A percentile compares a stretch with the other conserved stretches of the same genome.
Conservation (phyloP, 495 filamentous ascomycete genomes). For the Hypomontagnella monticulosa region DNA sequence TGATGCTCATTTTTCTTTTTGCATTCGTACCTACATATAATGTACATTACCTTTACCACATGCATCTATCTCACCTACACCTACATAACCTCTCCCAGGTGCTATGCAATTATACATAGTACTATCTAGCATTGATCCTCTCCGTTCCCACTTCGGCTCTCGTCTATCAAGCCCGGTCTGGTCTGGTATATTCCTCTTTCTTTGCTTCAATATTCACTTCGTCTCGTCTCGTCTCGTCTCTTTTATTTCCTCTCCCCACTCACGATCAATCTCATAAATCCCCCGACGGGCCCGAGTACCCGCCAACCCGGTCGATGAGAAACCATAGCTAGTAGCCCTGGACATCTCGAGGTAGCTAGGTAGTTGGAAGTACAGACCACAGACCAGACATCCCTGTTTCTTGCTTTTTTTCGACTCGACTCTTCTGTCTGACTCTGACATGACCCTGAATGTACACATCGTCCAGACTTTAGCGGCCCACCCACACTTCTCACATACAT, state of each 20-base stretch:
- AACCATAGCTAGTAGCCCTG: no score
- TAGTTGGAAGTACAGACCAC: slow-evolving; percentile 32
- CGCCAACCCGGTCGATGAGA: slow-evolving; percentile 40
- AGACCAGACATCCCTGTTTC: slow-evolving; percentile 40
- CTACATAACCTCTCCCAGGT: not conserved
- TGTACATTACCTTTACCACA: no score
- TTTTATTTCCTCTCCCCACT: not conserved
- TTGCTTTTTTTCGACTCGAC: slow-evolving; percentile 19
- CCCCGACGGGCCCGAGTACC: slow-evolving; percentile 40
- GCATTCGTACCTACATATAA: not conserved
- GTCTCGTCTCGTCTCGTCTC: slow-evolving; percentile 8
- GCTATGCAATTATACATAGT: not conserved
- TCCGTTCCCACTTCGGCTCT: not conserved
- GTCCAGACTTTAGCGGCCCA: slow-evolving; percentile 25
- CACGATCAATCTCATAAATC: slow-evolving; percentile 15
- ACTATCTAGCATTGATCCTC: not conserved
- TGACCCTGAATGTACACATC: not conserved
- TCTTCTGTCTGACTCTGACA: slow-evolving; percentile 33
- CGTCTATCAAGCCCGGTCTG: not conserved
- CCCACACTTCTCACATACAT: slow-evolving; percentile 6
- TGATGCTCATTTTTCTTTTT: no score
- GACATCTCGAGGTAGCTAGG: no score
- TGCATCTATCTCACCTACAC: not conserved
- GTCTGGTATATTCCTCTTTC: not conserved
- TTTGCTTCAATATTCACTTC: not conserved